phyloP scores from a whole-genome alignment of 805 yeast species.

The Barnettozyma sp. region DNA sequence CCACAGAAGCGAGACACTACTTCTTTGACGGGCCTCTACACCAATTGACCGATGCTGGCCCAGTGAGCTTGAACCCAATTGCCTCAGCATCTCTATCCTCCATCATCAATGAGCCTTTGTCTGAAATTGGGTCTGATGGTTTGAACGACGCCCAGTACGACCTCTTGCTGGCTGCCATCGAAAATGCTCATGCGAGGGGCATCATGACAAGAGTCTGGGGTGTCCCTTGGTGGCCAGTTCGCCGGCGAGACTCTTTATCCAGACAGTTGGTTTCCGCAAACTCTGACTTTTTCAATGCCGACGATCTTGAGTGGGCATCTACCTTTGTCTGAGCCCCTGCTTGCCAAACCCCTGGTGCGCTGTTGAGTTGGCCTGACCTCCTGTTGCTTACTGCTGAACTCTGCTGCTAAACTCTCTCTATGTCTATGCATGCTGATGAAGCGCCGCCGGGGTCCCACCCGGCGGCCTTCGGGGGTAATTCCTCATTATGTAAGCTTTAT shows the following conservation, averaged over 20 bases:
- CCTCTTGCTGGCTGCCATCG: slow-evolving; percentile 26
- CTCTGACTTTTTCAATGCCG: slow-evolving; percentile 59
- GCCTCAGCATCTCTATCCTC: slow-evolving; percentile 41
- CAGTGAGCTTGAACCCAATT: slow-evolving; percentile 27
- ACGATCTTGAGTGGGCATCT: slow-evolving; percentile 43
- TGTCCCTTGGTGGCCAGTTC: slow-evolving; percentile 61
- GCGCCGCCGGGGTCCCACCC: too few species aligned
- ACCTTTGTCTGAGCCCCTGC: slow-evolving; percentile 9
- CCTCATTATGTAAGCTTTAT: too few species aligned
- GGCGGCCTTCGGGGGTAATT: too few species aligned
- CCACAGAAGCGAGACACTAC: slow-evolving; percentile 28
- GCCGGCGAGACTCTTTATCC: slow-evolving; percentile 41
- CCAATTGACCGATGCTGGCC: slow-evolving; percentile 21
- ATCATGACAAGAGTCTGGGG: slow-evolving; percentile 68
- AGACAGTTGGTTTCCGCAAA: slow-evolving; percentile 41
- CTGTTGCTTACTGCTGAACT: too few species aligned
- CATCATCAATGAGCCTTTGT: slow-evolving; percentile 11
- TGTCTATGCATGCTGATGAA: too few species aligned
- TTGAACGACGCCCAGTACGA: slow-evolving; percentile 32
- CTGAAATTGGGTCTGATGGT: slow-evolving; percentile 20
- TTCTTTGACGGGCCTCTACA: slow-evolving; percentile 50
- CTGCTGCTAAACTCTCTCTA: too few species aligned
- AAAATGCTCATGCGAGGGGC: slow-evolving; percentile 42
- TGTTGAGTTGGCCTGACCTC: too few species aligned
- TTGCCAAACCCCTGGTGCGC: too few species aligned